These are phyloP conservation scores for Diphasiastrum complanatum DNA, from an alignment of 83 land plant species.

Conservation along the genomic window DNA sequence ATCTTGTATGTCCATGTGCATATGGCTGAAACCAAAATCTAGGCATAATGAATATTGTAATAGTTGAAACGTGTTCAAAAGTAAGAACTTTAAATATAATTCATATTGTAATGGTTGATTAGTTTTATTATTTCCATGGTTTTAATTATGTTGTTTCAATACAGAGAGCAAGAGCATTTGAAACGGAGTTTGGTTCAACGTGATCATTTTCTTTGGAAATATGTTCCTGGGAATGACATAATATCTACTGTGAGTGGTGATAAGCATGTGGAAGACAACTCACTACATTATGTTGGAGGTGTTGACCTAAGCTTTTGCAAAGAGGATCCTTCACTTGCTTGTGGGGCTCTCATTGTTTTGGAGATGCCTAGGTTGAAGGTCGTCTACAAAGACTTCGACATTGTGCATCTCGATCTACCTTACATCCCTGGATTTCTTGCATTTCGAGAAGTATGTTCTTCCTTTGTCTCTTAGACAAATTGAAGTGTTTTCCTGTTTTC, in stretches of 20 bases:
- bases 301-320: constrained; percentile 78
- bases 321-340: constrained; percentile 53
- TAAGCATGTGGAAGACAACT: constrained; percentile 1
- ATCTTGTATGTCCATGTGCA: too few relatives aligned
- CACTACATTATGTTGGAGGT: constrained; percentile 70
- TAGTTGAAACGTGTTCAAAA: too few relatives aligned
- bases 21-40: too few relatives aligned
- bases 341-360: constrained; percentile 68
- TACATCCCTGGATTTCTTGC: constrained; percentile 93
- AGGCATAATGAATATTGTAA: too few relatives aligned
- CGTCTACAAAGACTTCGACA: constrained; percentile 58
- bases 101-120: too few relatives aligned
- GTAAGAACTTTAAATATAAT: too few relatives aligned
- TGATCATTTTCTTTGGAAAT: constrained; percentile 60
- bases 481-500: background rate
- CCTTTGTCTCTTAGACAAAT: background rate
- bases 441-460: constrained; percentile 66
- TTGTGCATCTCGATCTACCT: constrained; percentile 47
- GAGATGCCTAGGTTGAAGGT: constrained; percentile 44
- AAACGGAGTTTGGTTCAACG: constrained; percentile 39
- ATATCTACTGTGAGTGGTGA: background rate
- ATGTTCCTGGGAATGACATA: background rate
- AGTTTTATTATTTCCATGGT: too few relatives aligned
- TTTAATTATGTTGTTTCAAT: too few relatives aligned
- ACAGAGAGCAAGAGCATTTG: constrained; percentile 53